These are phyloP conservation scores for Yarrowia osloensis DNA, from an alignment of 805 yeast species.

Conservation along the genomic window DNA sequence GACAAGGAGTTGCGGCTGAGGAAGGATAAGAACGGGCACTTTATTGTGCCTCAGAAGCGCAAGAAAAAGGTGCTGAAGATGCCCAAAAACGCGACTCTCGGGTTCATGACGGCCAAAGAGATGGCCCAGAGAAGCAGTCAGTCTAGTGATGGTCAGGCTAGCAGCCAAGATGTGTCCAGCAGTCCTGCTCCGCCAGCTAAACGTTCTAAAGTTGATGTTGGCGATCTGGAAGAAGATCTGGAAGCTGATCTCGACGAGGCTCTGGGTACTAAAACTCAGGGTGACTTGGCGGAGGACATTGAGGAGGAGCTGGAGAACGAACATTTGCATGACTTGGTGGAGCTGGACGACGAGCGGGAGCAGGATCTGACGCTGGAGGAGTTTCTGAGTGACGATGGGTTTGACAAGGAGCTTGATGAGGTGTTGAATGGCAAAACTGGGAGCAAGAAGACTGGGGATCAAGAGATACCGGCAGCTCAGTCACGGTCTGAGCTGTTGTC, in stretches of 20 bases:
- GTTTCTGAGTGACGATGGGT: slow-evolving; percentile 4
- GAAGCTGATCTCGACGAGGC: neutral
- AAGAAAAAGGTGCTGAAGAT: slow-evolving; percentile 13
- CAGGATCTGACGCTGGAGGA: slow-evolving; percentile 14
- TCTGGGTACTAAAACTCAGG: neutral
- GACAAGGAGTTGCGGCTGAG: slow-evolving; percentile 7
- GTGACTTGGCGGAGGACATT: neutral
- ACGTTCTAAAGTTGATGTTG: neutral
- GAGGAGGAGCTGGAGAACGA: neutral
- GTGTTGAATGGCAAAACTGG: neutral
- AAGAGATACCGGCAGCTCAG: too few relatives aligned
- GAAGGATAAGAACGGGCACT: slow-evolving; percentile 1
- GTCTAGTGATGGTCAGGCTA: neutral
- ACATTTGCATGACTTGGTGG: neutral
- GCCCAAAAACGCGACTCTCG: neutral
- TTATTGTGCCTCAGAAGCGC: neutral
- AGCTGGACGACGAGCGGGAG: slow-evolving; percentile 6
- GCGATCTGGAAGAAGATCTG: neutral
- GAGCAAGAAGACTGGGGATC: too few relatives aligned
- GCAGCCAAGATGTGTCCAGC: neutral
- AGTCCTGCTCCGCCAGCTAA: neutral
- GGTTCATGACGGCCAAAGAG: slow-evolving; percentile 17
- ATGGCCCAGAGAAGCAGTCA: neutral
- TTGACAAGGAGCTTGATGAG: neutral
- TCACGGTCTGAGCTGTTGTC: too few relatives aligned